These are phyloP conservation scores for Crithidia bombi DNA, from an alignment of 208 protist genomes.

Conservation along the genomic window DNA sequence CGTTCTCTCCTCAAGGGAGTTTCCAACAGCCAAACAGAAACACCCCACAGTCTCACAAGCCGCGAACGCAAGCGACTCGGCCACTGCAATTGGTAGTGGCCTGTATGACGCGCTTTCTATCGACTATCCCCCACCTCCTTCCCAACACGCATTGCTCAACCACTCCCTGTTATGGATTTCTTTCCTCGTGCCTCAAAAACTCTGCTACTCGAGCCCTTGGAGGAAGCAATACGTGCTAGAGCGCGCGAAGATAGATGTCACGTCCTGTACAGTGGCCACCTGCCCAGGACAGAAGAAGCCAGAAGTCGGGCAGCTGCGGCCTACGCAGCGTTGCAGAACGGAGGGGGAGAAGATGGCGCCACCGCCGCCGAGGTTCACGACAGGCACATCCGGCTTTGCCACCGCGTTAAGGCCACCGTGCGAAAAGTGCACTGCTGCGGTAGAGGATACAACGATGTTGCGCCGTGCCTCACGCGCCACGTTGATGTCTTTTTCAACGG, in stretches of 20 bases:
- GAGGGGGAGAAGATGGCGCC: constrained; percentile 64
- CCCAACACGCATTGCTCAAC: no score
- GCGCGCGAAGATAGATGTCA: constrained; percentile 64
- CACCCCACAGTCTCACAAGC: no score
- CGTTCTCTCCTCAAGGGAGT: no score
- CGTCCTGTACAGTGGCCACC: constrained; percentile 56
- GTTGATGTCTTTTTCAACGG: constrained; percentile 76
- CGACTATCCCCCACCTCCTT: no score
- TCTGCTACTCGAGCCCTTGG: constrained; percentile 60
- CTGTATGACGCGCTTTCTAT: no score
- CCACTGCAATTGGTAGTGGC: no score
- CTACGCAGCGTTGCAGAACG: constrained; percentile 78
- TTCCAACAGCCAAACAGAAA: no score
- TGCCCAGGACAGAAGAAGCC: constrained; percentile 83
- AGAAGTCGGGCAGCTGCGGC: constrained; percentile 61
- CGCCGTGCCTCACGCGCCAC: constrained; percentile 72
- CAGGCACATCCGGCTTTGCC: constrained; percentile 62
- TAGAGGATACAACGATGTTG: constrained; percentile 72
- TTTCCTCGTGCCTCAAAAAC: not conserved
- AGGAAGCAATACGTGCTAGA: constrained; percentile 82
- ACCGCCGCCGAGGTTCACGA: constrained; percentile 62
- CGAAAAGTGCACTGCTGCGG: constrained; percentile 82
- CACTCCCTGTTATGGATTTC: no score
- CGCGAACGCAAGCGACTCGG: no score
- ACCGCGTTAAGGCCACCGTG: constrained; percentile 79